Conservation (phyloP, 805 yeast species). For the Diddensiella santjacobensis region DNA sequence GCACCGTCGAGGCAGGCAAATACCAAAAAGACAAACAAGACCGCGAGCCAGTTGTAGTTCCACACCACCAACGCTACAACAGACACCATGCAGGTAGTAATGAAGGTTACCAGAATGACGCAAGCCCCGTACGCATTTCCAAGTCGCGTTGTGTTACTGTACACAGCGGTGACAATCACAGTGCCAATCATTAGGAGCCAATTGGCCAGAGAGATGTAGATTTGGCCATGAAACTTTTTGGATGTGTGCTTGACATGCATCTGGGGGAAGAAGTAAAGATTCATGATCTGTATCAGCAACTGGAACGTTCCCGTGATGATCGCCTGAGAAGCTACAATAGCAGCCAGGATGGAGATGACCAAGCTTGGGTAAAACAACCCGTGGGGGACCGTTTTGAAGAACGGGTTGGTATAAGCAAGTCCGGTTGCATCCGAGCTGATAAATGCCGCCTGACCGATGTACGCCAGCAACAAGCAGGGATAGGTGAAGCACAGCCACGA, state of each 20-base stretch:
- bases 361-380: conserved; percentile 33
- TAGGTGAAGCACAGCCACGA: conserved; percentile 47
- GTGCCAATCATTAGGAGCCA: conserved; percentile 51
- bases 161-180: conserved; percentile 49
- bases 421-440: conserved; percentile 12
- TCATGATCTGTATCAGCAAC: conserved; percentile 50
- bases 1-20: conserved; percentile 48
- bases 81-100: conserved; percentile 47
- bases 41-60: conserved; percentile 35
- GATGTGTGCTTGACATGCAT: conserved; percentile 46
- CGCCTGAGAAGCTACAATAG: conserved; percentile 60
- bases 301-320: conserved; percentile 53
- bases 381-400: conserved; percentile 16
- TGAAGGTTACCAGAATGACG: conserved; percentile 50
- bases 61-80: conserved; percentile 47
- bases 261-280: conserved; percentile 52
- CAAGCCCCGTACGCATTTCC: conserved; percentile 63
- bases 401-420: conserved; percentile 14
- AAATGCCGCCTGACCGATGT: conserved; percentile 55
- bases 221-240: conserved; percentile 43
- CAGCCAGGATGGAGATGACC: conserved; percentile 50
- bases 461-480: conserved; percentile 48
- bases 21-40: conserved; percentile 35
- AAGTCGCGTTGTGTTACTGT: conserved; percentile 45
- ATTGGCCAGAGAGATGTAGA: conserved; percentile 51